Percentiles rank a stretch among this genome's conserved stretches.
These are phyloP conservation scores for Geoglossum glabrum DNA, from an alignment of 495 filamentous ascomycete genomes.

Conservation along the genomic window DNA sequence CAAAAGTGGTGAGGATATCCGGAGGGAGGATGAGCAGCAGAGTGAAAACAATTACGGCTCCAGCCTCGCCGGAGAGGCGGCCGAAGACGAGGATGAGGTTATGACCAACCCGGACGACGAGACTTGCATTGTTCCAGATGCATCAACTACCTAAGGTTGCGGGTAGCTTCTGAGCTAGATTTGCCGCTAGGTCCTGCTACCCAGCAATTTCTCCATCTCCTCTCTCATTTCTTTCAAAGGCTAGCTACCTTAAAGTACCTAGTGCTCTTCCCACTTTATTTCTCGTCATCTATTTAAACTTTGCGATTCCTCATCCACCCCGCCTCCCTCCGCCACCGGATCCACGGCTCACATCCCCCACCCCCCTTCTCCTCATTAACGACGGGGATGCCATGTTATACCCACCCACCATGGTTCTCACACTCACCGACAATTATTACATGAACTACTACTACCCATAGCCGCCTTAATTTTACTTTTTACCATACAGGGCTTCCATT, in stretches of 20 bases:
- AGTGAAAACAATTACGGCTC: neutral
- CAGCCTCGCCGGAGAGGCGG: neutral
- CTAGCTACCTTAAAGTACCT: neutral
- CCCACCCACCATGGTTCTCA: too few relatives aligned
- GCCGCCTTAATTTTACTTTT: too few relatives aligned
- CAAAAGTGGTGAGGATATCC: slow-evolving; percentile 6
- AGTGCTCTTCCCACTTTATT: neutral
- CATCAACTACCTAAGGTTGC: neutral
- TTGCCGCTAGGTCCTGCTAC: neutral
- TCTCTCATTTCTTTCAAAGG: neutral
- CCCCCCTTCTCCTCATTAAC: too few relatives aligned
- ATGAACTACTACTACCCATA: too few relatives aligned
- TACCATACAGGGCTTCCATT: too few relatives aligned
- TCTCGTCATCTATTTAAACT: neutral
- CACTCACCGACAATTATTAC: too few relatives aligned
- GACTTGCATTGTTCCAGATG: too few relatives aligned
- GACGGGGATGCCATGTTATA: too few relatives aligned
- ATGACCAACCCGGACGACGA: neutral
- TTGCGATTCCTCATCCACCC: neutral
- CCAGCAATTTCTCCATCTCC: neutral
- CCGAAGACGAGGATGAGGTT: neutral
- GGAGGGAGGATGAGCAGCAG: slow-evolving; percentile 3
- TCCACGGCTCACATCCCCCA: too few relatives aligned
- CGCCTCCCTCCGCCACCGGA: too few relatives aligned
- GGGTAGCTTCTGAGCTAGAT: neutral